These are phyloP conservation scores for Mycena metata DNA, from an alignment of 768 basidiomycete genomes.

Conservation along the genomic window DNA sequence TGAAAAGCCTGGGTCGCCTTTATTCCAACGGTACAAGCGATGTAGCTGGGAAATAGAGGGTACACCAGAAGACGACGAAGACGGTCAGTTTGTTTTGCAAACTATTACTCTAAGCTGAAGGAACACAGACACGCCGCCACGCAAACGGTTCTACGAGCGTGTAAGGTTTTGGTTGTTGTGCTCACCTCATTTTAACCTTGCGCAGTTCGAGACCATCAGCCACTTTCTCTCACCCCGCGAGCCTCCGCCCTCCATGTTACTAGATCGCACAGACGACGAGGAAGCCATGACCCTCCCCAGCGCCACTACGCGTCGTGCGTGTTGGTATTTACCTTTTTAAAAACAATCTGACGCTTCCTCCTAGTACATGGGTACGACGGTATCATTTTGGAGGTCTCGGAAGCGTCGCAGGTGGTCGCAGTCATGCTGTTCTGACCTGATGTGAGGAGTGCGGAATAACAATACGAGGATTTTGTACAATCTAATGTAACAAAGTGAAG, in stretches of 20 bases:
- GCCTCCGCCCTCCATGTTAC: slow-evolving; percentile 82
- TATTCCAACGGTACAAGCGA: slow-evolving; percentile 92
- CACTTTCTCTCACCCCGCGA: slow-evolving; percentile 84
- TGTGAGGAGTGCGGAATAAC: background rate
- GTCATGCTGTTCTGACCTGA: slow-evolving; percentile 73
- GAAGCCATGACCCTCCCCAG: slow-evolving; percentile 77
- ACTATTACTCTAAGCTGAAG: slow-evolving; percentile 16
- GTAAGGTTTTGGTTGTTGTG: slow-evolving; percentile 50
- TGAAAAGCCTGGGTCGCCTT: slow-evolving; percentile 84
- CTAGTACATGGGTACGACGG: slow-evolving; percentile 86
- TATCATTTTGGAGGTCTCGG: slow-evolving; percentile 83
- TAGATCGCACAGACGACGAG: slow-evolving; percentile 85
- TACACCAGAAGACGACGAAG: slow-evolving; percentile 85
- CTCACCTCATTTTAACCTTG: background rate
- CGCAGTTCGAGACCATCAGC: slow-evolving; percentile 81
- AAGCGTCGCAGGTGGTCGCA: slow-evolving; percentile 81
- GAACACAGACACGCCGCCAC: slow-evolving; percentile 75
- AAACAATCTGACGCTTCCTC: slow-evolving; percentile 33
- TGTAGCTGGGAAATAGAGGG: slow-evolving; percentile 93
- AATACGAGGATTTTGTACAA: slow-evolving; percentile 22
- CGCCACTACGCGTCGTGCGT: slow-evolving; percentile 74
- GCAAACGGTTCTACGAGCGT: slow-evolving; percentile 79
- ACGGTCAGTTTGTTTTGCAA: slow-evolving; percentile 61
- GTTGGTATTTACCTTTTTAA: background rate
- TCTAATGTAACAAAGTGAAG: slow-evolving; percentile 34